These are phyloP conservation scores for Syzygium aqueum DNA, from an alignment of 345 rosid genomes.

Conservation along the genomic window DNA sequence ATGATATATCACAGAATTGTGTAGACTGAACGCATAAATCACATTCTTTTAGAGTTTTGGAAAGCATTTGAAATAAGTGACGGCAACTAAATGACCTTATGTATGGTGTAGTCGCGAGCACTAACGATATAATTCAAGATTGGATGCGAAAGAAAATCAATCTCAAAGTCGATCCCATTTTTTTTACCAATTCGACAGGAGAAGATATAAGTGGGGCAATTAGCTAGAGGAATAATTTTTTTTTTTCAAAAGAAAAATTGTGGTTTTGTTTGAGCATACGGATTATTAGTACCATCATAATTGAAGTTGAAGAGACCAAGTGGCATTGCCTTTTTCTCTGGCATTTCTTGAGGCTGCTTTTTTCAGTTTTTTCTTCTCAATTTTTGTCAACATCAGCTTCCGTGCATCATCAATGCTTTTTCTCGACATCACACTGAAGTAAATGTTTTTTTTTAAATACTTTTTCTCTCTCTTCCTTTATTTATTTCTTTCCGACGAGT, in stretches of 20 bases:
- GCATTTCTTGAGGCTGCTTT: background rate
- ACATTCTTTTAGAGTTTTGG: background rate
- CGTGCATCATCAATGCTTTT: background rate
- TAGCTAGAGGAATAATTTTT: background rate
- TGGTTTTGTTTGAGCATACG: background rate
- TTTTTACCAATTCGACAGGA: background rate
- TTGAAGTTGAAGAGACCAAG: background rate
- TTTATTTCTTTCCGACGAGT: background rate
- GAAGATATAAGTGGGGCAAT: background rate
- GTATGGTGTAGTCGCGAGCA: background rate
- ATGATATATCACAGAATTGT: background rate
- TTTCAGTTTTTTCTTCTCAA: background rate
- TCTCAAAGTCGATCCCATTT: background rate
- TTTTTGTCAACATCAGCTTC: background rate
- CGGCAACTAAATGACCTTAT: background rate
- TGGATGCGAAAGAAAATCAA: background rate
- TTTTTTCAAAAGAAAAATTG: background rate
- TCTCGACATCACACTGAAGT: background rate
- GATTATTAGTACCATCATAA: background rate
- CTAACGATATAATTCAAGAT: background rate
- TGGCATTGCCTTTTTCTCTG: background rate
- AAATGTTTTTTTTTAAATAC: background rate
- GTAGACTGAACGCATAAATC: background rate
- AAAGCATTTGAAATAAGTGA: background rate
- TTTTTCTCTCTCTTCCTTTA: background rate